Evolutionary conservation across 78 protist genomes (phyloP), one percentile per base, ranked within the genome.

Genomic region (Dictyostelium intermedium): DNA sequence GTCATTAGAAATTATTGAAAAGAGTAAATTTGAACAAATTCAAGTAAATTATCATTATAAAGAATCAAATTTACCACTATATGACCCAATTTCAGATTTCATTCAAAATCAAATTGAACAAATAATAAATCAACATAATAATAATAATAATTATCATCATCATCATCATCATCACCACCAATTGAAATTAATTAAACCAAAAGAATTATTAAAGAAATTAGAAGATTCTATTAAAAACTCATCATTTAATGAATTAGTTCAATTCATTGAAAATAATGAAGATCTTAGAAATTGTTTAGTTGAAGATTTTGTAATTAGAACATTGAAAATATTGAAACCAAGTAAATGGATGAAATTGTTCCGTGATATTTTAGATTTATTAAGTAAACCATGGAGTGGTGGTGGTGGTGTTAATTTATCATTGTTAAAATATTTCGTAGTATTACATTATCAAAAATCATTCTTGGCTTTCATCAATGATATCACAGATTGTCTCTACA

Each of bases 1-100:
- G 0, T 77, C 82, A 6, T 77, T 77, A 23, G 82, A 41, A 25
- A n/a, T n/a, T 7, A 77, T 77, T n/a, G 60, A 77, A 43, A 77
- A 77, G 60, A 77, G 79, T 72, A 72, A 34, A 72, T 72, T 72
- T 34, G 79, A 72, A 72, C 79, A 72, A 72, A 72, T 72, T 34
- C 39, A 34, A 72, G 45, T 72, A 5, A 72, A 72, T 34, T 72
- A 72, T 34, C 79, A 72, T 72, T 72, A 72, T n/a, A 23, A 41
- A 41, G 82, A 77, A 77, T 77, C 82, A n/a, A 77, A 41, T 77
- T 23, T 72, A 72, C 79, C 79, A 18, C 5, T 77, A 20, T 77
- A 77, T 41, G 60, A 77, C 2, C 47, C 82, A 16, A 41, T 77
- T 41, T 77, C 63, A 35, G 50, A 35, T 23, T 41, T 77, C 23